Evolutionary conservation across 1,284 basidiomycete species (phyloP).

Genomic region (Cutaneotrichosporon cutaneum): DNA sequence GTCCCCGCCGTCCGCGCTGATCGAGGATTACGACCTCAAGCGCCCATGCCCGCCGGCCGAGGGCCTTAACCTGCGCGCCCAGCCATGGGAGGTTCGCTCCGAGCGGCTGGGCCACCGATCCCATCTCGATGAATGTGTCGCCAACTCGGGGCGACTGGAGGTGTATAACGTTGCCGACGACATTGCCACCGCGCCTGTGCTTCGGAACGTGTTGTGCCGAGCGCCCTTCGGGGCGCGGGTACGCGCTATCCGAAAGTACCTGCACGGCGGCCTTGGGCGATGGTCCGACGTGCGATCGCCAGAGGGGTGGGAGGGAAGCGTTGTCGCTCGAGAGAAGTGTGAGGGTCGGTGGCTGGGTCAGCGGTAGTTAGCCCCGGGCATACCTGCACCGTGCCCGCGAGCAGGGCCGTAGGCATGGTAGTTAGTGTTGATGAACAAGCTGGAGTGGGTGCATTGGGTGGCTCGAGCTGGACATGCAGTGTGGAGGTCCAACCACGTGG

Average conservation of each 20-base stretch:
- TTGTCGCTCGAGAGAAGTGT: conserved; percentile 75
- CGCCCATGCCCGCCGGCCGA: conserved; percentile 65
- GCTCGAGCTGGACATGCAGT: not conserved
- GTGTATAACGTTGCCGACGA: conserved; percentile 69
- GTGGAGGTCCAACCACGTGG: conserved; percentile 7
- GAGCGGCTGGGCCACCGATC: conserved; percentile 44
- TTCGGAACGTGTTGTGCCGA: conserved; percentile 49
- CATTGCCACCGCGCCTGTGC: conserved; percentile 44
- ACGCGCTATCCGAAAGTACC: conserved; percentile 61
- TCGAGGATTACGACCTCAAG: conserved; percentile 76
- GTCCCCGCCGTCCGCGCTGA: conserved; percentile 60
- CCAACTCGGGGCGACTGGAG: conserved; percentile 72
- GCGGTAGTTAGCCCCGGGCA: not conserved
- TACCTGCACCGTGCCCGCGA: conserved; percentile 35
- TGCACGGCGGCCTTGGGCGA: conserved; percentile 64
- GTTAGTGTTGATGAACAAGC: not conserved
- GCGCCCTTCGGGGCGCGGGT: conserved; percentile 5
- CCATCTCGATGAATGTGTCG: conserved; percentile 61
- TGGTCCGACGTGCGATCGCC: conserved; percentile 60
- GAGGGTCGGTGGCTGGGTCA: conserved; percentile 62
- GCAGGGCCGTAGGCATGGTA: conserved; percentile 22
- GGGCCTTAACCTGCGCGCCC: conserved; percentile 68
- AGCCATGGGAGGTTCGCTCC: conserved; percentile 71
- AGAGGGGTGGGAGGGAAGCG: conserved; percentile 63
- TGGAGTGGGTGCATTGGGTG: too few relatives aligned